Base-by-base conservation (phyloP, 192 early-diverging fungal species). In the Backusella luteola region DNA sequence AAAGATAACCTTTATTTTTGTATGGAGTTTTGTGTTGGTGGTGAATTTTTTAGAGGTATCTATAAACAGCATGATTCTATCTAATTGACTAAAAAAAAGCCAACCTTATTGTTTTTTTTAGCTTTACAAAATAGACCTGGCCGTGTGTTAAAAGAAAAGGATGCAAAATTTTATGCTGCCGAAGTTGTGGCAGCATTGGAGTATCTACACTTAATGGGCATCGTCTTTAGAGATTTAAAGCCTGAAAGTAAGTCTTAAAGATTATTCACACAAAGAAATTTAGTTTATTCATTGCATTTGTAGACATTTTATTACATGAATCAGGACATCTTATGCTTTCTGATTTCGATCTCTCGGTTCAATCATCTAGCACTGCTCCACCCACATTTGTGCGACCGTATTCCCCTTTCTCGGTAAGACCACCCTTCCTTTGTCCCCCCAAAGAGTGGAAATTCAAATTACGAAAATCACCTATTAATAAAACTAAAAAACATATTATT, bases 321-420 rank as follows among this genome's bases (percentile, higher is more conserved):
- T 95, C 91, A 23, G 97, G 97, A 7, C 97, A 98, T 83, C 96
- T 98, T 77, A 97, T 96, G 95, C 87, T 98, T 71, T 93, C 95
- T 12, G 97, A 99, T 83, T 99, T 99, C 87, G 98, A 98, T 85
- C 89, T 99, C 17, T 97, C 96, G 1, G 97, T 98, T 86, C 96
- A 96, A 80, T 94, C 96, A 7, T 86, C 87, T 42, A 89, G 92
- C 34, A 89, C 92, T 5, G 90, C 90, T 23, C 90, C 93, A 39
- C 92, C 94, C 2, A 85, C 80, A 9, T 83, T 94, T 26, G 87
- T 93, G 21, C 90, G 89, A 68, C 85, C 83, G 49, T 85, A 82
- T 53, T 86, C 87, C 4, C 87, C 85, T 46, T 91, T 90, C 73
- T 82, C 83, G 12, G 85, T 90, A 84, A 85, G 82, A 26, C n/a